A percentile compares a stretch with the other conserved stretches of the same genome.
Evolutionary conservation across 768 basidiomycete species (phyloP).

Genomic region (Steccherinum ochraceum): DNA sequence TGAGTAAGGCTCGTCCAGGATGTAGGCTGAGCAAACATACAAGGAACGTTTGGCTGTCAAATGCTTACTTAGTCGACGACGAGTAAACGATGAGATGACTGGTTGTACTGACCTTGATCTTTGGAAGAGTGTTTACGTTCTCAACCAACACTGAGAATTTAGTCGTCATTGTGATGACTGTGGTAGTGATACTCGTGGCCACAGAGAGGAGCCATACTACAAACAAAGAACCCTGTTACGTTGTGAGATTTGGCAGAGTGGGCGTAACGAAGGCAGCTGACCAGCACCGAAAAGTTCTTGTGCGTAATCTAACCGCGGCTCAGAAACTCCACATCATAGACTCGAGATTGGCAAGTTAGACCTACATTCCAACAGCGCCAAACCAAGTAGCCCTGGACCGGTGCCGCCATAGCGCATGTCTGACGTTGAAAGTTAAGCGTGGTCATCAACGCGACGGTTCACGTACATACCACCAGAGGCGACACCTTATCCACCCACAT

Average conservation of each 20-base stretch:
- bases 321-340: no score
- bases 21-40: constrained; percentile 3
- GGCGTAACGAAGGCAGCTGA: constrained; percentile 1
- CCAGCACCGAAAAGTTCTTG: constrained; percentile 10
- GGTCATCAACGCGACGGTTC: no score
- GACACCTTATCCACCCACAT: constrained; percentile 16
- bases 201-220: constrained; percentile 4
- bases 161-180: constrained; percentile 9
- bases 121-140: constrained; percentile 6
- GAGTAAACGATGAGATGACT: no score
- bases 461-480: constrained; percentile 9
- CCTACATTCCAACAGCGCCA: constrained; percentile 24
- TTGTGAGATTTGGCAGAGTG: neutral
- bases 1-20: no score
- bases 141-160: constrained; percentile 11
- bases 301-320: constrained; percentile 10
- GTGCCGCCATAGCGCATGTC: constrained; percentile 19
- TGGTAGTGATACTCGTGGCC: constrained; percentile 11
- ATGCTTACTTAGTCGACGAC: neutral
- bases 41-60: constrained; percentile 9
- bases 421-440: no score
- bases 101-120: constrained; percentile 6
- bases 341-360: neutral
- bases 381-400: constrained; percentile 22
- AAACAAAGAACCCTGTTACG: constrained; percentile 4